Conservation (phyloP, 2,329 filamentous ascomycete species). For the Hypoxylon sp. region DNA sequence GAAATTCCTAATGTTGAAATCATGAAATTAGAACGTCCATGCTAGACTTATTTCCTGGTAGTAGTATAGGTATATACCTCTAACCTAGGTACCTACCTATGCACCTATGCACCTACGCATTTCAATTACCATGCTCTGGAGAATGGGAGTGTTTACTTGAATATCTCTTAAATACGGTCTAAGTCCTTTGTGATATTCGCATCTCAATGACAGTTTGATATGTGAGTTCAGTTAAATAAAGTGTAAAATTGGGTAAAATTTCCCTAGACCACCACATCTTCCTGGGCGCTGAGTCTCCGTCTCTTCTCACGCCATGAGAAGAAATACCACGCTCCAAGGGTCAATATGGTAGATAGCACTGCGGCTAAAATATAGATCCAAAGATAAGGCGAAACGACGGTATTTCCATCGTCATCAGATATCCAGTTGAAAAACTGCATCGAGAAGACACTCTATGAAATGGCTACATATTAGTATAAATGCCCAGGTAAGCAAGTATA, state of each 20-base stretch:
- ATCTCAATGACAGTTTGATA: neutral
- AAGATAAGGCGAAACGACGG: constrained; percentile 32
- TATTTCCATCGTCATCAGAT: neutral
- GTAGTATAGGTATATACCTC: too few relatives aligned
- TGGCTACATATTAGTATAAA: neutral
- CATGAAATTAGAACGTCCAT: too few relatives aligned
- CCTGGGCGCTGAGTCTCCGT: too few relatives aligned
- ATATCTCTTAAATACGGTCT: neutral
- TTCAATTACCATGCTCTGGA: neutral
- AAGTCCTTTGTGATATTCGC: neutral
- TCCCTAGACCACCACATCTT: too few relatives aligned
- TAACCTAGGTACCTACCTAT: too few relatives aligned
- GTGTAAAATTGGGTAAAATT: too few relatives aligned
- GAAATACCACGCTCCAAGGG: constrained; percentile 29
- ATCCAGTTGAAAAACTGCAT: constrained; percentile 42
- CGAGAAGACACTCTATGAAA: constrained; percentile 38
- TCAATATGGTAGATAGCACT: constrained; percentile 14
- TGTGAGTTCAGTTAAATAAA: neutral
- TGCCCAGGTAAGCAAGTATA: neutral
- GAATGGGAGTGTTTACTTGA: neutral
- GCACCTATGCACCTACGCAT: too few relatives aligned
- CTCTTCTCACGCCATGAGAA: neutral
- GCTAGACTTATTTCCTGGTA: too few relatives aligned
- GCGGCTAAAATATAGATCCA: constrained; percentile 38
- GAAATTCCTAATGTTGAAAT: too few relatives aligned